phyloP scores from a whole-genome alignment of 2,329 filamentous ascomycete species.

The Epichloe bromicola region DNA sequence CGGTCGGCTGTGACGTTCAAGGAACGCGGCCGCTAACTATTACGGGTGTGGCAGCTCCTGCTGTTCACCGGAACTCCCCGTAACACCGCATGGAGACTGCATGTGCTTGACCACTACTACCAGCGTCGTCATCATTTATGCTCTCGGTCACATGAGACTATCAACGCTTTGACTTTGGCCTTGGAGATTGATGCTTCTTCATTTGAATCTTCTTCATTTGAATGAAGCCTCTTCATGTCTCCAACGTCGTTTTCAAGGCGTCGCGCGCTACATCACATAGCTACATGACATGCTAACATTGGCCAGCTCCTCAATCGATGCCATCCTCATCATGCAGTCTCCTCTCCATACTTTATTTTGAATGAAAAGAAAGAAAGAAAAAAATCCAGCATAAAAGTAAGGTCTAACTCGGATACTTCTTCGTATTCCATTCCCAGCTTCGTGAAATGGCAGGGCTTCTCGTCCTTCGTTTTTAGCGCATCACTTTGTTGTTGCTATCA shows the following conservation, averaged over 20 bases:
- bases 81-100: too few relatives aligned
- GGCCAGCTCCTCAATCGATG: not conserved
- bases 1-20: too few relatives aligned
- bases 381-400: not conserved
- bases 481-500: not conserved
- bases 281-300: conserved; percentile 4
- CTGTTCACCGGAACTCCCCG: too few relatives aligned
- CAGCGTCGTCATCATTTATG: too few relatives aligned
- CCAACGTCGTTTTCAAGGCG: conserved; percentile 3
- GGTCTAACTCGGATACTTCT: not conserved
- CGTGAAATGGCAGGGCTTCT: not conserved
- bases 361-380: too few relatives aligned
- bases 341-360: not conserved
- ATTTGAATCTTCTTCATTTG: not conserved
- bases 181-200: not conserved
- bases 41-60: too few relatives aligned
- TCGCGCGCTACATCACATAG: conserved; percentile 1
- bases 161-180: too few relatives aligned
- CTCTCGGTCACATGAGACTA: too few relatives aligned
- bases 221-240: not conserved
- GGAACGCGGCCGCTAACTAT: too few relatives aligned
- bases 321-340: not conserved
- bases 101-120: too few relatives aligned
- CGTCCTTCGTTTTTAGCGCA: not conserved
- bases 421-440: not conserved